phyloP scores from a whole-genome alignment of 1,284 basidiomycete genomes.

The Apiotrichum veenhuisii region DNA sequence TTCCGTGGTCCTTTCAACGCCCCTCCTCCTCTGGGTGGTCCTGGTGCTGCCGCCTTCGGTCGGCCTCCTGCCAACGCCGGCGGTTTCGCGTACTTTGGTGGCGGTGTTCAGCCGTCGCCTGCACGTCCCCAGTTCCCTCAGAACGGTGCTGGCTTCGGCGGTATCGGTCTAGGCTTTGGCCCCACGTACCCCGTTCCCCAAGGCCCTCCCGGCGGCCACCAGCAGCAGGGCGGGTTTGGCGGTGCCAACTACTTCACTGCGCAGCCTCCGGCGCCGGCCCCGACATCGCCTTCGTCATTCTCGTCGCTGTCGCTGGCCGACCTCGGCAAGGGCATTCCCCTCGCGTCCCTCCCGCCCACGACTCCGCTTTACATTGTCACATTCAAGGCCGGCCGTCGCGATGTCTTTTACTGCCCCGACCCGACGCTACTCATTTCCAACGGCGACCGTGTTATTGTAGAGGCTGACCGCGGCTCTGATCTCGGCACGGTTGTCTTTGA shows the following conservation, averaged over 20 bases:
- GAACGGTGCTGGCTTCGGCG: constrained; percentile 16
- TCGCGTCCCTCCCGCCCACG: constrained; percentile 71
- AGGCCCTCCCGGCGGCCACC: neutral
- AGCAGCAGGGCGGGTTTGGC: neutral
- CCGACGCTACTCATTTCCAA: constrained; percentile 56
- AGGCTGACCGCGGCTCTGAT: constrained; percentile 89
- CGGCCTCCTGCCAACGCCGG: constrained; percentile 12
- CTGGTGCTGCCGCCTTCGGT: constrained; percentile 18
- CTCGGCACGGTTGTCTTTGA: constrained; percentile 86
- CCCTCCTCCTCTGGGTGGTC: constrained; percentile 14
- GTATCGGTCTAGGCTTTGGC: constrained; percentile 6
- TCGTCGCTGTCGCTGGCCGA: constrained; percentile 56
- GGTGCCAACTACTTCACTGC: constrained; percentile 4
- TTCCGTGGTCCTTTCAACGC: constrained; percentile 15
- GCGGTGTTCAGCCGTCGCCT: constrained; percentile 12
- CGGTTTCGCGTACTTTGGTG: constrained; percentile 24
- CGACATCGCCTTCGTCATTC: constrained; percentile 38
- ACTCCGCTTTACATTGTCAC: constrained; percentile 95
- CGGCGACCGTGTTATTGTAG: constrained; percentile 92
- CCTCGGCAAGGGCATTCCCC: constrained; percentile 83
- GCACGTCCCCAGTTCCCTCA: constrained; percentile 20
- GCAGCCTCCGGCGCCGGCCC: constrained; percentile 14
- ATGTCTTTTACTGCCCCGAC: constrained; percentile 84
- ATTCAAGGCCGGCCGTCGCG: constrained; percentile 94
- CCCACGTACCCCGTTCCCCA: constrained; percentile 2